Conservation (phyloP, 2,329 filamentous ascomycete species). For the Hypomyces rosellus region DNA sequence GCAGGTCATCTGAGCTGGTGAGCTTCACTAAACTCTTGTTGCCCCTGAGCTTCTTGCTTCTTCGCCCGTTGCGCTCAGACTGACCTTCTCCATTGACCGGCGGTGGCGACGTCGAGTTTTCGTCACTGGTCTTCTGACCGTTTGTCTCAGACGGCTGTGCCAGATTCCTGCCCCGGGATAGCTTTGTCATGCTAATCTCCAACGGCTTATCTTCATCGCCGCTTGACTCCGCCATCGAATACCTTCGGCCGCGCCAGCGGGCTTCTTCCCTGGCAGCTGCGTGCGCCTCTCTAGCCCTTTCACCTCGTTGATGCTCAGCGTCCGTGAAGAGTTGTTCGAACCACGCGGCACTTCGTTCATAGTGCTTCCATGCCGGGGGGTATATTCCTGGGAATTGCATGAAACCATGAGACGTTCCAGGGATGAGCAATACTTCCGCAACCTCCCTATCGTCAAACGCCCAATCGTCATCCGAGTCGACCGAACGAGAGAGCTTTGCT, state of each 20-base stretch:
- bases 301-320: slow-evolving; percentile 36
- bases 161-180: slow-evolving; percentile 29
- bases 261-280: slow-evolving; percentile 4
- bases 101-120: slow-evolving; percentile 8
- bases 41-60: slow-evolving; percentile 29
- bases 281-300: slow-evolving; percentile 14
- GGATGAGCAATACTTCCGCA: slow-evolving; percentile 73
- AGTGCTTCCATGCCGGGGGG: slow-evolving; percentile 83
- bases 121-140: slow-evolving; percentile 17
- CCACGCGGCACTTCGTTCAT: slow-evolving; percentile 73
- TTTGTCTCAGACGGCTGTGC: slow-evolving; percentile 17
- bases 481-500: slow-evolving; percentile 9
- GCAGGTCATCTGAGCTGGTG: slow-evolving; percentile 51
- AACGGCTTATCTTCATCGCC: slow-evolving; percentile 76
- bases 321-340: slow-evolving; percentile 67
- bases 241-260: slow-evolving; percentile 18
- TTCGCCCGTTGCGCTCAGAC: slow-evolving; percentile 13
- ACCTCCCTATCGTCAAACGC: slow-evolving; percentile 34
- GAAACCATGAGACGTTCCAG: slow-evolving; percentile 89
- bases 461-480: slow-evolving; percentile 9
- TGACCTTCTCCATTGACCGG: slow-evolving; percentile 3
- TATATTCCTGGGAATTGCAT: slow-evolving; percentile 85
- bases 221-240: slow-evolving; percentile 49
- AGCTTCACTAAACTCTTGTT: slow-evolving; percentile 47
- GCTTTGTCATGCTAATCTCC: slow-evolving; percentile 66